Evolutionary conservation across 768 basidiomycete species (phyloP).

Genomic region (Pulveroboletus sp.): DNA sequence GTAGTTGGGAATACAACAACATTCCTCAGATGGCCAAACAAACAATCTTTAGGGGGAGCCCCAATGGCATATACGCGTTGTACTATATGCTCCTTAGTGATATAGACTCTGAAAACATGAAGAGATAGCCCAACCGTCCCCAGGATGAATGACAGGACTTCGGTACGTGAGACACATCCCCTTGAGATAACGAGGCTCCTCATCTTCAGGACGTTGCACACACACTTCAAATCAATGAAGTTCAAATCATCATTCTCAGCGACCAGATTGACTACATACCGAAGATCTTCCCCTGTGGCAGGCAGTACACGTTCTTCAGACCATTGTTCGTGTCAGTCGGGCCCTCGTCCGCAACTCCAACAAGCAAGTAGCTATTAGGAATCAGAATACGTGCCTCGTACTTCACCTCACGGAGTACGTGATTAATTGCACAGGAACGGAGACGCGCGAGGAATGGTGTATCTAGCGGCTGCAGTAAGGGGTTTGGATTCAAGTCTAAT

Average conservation of each 20-base stretch:
- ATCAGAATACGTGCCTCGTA: constrained; percentile 70
- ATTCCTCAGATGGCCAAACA: constrained; percentile 60
- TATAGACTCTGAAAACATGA: background rate
- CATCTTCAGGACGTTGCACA: constrained; percentile 47
- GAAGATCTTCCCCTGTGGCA: constrained; percentile 59
- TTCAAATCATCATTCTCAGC: background rate
- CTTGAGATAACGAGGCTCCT: constrained; percentile 49
- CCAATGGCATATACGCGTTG: constrained; percentile 71
- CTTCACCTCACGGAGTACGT: constrained; percentile 69
- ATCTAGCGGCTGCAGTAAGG: constrained; percentile 37
- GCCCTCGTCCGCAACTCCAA: constrained; percentile 83
- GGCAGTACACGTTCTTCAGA: constrained; percentile 45
- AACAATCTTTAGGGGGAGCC: constrained; percentile 55
- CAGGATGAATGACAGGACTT: constrained; percentile 72
- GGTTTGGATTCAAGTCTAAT: constrained; percentile 42
- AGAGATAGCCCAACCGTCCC: constrained; percentile 49
- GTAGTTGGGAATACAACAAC: constrained; percentile 65
- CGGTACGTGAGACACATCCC: constrained; percentile 62
- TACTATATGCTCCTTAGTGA: constrained; percentile 36
- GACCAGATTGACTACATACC: constrained; percentile 37
- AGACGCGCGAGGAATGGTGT: constrained; percentile 54
- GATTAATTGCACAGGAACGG: constrained; percentile 57
- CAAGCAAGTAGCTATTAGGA: constrained; percentile 61
- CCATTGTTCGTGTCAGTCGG: constrained; percentile 54
- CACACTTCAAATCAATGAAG: constrained; percentile 41